Evolutionary conservation across 2,329 filamentous ascomycete genomes (phyloP).

Genomic region (Pseudopithomyces chartarum): DNA sequence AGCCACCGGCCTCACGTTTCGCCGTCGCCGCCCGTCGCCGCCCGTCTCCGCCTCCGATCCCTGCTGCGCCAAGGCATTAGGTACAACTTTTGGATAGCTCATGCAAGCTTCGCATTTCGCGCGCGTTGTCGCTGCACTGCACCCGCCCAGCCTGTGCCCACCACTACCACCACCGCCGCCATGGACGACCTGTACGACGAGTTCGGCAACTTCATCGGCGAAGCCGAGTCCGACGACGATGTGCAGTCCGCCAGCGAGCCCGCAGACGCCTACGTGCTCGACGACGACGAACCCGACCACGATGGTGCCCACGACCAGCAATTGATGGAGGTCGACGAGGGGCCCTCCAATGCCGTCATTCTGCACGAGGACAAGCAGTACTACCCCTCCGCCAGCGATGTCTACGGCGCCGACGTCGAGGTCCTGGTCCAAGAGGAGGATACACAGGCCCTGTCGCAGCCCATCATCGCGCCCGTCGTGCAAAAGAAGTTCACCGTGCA

Average conservation of each 20-base stretch:
- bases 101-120: slow-evolving; percentile 16
- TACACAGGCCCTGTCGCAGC: slow-evolving; percentile 87
- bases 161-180: slow-evolving; percentile 25
- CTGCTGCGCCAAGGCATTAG: slow-evolving; percentile 19
- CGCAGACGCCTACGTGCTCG: slow-evolving; percentile 78
- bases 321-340: slow-evolving; percentile 92
- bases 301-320: slow-evolving; percentile 70
- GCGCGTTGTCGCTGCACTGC: neutral
- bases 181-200: slow-evolving; percentile 99
- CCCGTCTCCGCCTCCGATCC: slow-evolving; percentile 9
- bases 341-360: slow-evolving; percentile 94
- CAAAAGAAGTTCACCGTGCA: slow-evolving; percentile 96
- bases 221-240: slow-evolving; percentile 87
- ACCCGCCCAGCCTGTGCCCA: slow-evolving; percentile 8
- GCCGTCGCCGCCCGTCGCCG: slow-evolving; percentile 13
- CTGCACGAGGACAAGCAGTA: slow-evolving; percentile 99
- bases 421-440: slow-evolving; percentile 97
- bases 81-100: slow-evolving; percentile 35
- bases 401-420: slow-evolving; percentile 93
- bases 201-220: slow-evolving; percentile 99
- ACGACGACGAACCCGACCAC: slow-evolving; percentile 71
- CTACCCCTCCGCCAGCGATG: slow-evolving; percentile 95
- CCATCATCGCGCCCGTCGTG: slow-evolving; percentile 90
- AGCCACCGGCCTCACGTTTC: slow-evolving; percentile 17
- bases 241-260: slow-evolving; percentile 76